These are phyloP conservation scores for Fusarium sp. DNA, from an alignment of 2,329 filamentous ascomycete genomes.

Conservation along the genomic window DNA sequence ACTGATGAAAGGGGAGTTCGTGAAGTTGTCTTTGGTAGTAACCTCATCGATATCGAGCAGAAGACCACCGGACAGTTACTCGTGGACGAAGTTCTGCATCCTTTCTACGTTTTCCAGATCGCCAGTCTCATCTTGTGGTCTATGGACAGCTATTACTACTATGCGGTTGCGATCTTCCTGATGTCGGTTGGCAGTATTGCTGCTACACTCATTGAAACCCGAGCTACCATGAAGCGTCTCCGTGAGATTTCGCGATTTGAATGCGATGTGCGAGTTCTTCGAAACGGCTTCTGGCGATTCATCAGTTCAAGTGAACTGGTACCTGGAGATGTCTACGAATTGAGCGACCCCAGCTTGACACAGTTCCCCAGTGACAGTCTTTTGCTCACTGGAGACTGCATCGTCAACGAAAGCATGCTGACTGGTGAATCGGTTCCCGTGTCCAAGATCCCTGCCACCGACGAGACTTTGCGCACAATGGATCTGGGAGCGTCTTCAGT, in stretches of 20 bases:
- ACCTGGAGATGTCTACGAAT: constrained; percentile 95
- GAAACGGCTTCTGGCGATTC: constrained; percentile 95
- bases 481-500: constrained; percentile 85
- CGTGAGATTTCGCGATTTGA: constrained; percentile 94
- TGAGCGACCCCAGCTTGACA: constrained; percentile 89
- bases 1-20: constrained; percentile 87
- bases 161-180: constrained; percentile 92
- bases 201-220: constrained; percentile 90
- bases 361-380: constrained; percentile 95
- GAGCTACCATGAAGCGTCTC: constrained; percentile 88
- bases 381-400: constrained; percentile 92
- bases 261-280: constrained; percentile 91
- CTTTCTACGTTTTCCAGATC: constrained; percentile 98
- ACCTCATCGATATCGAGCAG: constrained; percentile 92
- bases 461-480: constrained; percentile 81
- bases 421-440: constrained; percentile 98
- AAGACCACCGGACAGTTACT: constrained; percentile 87
- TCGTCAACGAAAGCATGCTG: constrained; percentile 99
- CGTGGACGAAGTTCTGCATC: constrained; percentile 94
- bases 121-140: constrained; percentile 96
- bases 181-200: constrained; percentile 95
- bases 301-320: constrained; percentile 89
- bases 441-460: constrained; percentile 86
- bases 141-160: constrained; percentile 96
- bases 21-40: constrained; percentile 88